Evolutionary conservation across 2,329 filamentous ascomycete genomes (phyloP), one percentile per base, ranked within the genome.

Genomic region (Microsporum ferrugineum): DNA sequence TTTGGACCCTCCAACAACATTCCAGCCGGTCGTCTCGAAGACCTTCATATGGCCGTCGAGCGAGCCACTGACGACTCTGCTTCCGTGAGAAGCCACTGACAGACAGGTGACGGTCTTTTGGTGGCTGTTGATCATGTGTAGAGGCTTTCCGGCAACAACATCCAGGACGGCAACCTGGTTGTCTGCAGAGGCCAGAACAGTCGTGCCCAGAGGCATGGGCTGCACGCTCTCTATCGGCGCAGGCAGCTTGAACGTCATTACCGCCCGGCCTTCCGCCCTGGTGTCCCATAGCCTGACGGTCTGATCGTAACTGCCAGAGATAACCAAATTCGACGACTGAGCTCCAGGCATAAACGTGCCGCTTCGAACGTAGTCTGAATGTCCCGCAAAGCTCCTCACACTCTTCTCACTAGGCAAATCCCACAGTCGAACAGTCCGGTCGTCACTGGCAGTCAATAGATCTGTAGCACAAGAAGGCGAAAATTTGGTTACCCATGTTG

Each of bases 31-130:
- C 0, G 91, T 96, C 76, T 97, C 92, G 69, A 95, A 97, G 43
- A 99, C 85, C 77, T 99, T 99, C 77, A 97, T 86, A 75, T 97
- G 94, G 7, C 94, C 95, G 73, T 99, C 94, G 53, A 99, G 80
- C 23, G 87, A 91, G 74, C 91, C 94, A 65, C 87, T 91, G 60
- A 99, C 83, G 61, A 99, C 81, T 58, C 94, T 84, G 58, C 84
- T 84, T 55, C 88, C 89, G 66, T 88, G 84, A 51, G 89, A 91
- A 5, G 91, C 91, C 38, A 95, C 78, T 58, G 87, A 86, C 60
- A 99, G 81, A 5, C 88, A 86, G 0, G 94, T 97, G 63, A 99
- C 91, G 0, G 94, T 96, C 83, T 97, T 99, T 72, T 99, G 94
- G 75, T 99, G 94, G 72, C 95, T 97, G 67, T 86, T 87, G 65